phyloP scores from a whole-genome alignment of 352 stramenopile species.

The Phytophthora hybrid region DNA sequence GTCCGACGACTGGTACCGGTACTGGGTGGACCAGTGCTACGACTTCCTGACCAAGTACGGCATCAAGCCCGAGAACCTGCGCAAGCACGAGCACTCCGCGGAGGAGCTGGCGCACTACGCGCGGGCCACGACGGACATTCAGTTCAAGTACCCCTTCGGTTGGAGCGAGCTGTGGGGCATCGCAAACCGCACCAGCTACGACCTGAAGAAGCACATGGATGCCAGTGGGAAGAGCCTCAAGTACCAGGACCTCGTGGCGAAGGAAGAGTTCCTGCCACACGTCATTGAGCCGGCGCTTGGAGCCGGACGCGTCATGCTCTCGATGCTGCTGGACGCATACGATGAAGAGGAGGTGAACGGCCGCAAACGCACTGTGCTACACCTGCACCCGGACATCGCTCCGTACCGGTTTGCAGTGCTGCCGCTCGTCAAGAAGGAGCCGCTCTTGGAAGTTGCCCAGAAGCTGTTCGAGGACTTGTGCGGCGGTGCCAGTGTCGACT shows the following conservation, averaged over 20 bases:
- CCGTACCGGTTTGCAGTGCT: constrained; percentile 94
- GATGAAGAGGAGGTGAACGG: constrained; percentile 94
- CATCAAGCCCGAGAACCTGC: constrained; percentile 90
- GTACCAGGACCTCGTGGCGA: constrained; percentile 67
- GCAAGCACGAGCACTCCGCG: constrained; percentile 91
- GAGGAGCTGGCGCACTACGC: constrained; percentile 98
- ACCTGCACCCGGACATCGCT: constrained; percentile 94
- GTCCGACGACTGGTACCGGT: constrained; percentile 79
- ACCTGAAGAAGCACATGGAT: constrained; percentile 96
- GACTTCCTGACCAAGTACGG: constrained; percentile 92
- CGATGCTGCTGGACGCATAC: constrained; percentile 95
- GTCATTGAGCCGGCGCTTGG: constrained; percentile 94
- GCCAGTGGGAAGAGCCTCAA: constrained; percentile 92
- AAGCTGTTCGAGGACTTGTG: constrained; percentile 93
- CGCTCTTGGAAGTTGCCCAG: constrained; percentile 88
- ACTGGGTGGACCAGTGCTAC: constrained; percentile 95
- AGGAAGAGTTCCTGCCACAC: constrained; percentile 94
- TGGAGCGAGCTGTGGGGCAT: constrained; percentile 97
- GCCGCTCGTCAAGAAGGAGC: constrained; percentile 96
- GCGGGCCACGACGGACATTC: constrained; percentile 96
- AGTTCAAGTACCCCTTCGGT: constrained; percentile 98
- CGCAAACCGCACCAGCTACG: constrained; percentile 96
- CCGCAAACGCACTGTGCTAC: constrained; percentile 86
- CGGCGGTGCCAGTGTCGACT: constrained; percentile 90
- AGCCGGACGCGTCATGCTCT: constrained; percentile 93